phyloP scores from a whole-genome alignment of 2,329 filamentous ascomycete genomes.

The Colletotrichum caudatum region DNA sequence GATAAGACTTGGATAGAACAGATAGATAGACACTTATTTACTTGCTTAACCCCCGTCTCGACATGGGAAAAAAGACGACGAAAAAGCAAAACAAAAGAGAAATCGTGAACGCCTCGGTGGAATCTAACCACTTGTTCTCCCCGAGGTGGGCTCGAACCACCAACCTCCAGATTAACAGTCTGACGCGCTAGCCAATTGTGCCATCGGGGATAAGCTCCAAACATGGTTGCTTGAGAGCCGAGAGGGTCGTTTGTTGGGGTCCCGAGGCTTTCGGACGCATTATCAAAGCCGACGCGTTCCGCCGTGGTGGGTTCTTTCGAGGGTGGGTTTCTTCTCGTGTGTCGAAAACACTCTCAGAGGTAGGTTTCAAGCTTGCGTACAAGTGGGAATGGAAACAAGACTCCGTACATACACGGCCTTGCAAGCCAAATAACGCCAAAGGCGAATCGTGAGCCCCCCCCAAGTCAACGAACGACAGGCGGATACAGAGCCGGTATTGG shows the following conservation, averaged over 20 bases:
- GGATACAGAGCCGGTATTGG: background rate
- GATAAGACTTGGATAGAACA: no score
- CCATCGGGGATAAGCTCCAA: slow-evolving; percentile 40
- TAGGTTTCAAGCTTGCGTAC: background rate
- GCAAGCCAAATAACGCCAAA: background rate
- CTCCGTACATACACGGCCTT: no score
- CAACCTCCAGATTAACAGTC: slow-evolving; percentile 43
- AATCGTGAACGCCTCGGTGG: background rate
- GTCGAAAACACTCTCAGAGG: background rate
- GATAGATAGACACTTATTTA: no score
- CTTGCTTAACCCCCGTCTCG: no score
- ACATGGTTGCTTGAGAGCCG: background rate
- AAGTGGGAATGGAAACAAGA: background rate
- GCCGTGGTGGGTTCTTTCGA: background rate
- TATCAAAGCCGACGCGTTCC: background rate
- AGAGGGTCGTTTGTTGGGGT: slow-evolving; percentile 7
- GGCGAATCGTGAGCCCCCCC: background rate
- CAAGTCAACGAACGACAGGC: no score
- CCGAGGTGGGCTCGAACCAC: slow-evolving; percentile 42
- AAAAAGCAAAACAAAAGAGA: background rate
- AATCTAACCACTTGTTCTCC: slow-evolving; percentile 30
- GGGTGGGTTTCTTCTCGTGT: background rate
- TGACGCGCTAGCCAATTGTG: slow-evolving; percentile 43
- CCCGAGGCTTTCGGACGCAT: accelerated
- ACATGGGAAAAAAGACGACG: background rate